phyloP scores from a whole-genome alignment of 352 stramenopile species.

The Globisporangium apiculatum region DNA sequence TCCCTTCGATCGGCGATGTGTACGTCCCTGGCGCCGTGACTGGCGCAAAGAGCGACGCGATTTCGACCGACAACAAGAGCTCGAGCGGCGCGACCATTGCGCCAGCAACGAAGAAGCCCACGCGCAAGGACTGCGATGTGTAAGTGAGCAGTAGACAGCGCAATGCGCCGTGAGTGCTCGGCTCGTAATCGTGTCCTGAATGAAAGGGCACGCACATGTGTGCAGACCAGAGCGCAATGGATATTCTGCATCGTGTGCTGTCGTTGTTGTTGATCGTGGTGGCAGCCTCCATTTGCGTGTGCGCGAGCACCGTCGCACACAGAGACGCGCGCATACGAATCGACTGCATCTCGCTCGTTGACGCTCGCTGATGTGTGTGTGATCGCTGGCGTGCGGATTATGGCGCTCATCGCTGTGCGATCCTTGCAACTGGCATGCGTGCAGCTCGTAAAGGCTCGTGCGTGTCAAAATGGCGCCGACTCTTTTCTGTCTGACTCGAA shows the following conservation, averaged over 20 bases:
- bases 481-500: neutral
- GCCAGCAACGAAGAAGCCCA: neutral
- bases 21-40: neutral
- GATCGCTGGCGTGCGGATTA: neutral
- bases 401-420: neutral
- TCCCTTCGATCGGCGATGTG: neutral
- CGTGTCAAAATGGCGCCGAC: neutral
- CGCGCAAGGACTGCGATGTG: slow-evolving; percentile 12
- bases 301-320: neutral
- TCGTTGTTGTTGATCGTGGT: neutral
- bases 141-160: slow-evolving; percentile 1
- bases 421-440: neutral
- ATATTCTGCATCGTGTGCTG: neutral
- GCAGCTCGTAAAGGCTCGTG: neutral
- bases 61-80: neutral
- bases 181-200: neutral
- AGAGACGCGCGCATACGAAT: neutral
- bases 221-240: neutral
- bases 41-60: neutral
- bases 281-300: too few relatives aligned
- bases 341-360: too few relatives aligned
- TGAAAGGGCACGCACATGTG: neutral
- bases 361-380: too few relatives aligned
- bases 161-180: neutral
- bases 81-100: neutral